Evolutionary conservation across 192 early-diverging fungal species (phyloP), one percentile per base, ranked within the genome.

Genomic region (Phlyctochytrium planicorne): DNA sequence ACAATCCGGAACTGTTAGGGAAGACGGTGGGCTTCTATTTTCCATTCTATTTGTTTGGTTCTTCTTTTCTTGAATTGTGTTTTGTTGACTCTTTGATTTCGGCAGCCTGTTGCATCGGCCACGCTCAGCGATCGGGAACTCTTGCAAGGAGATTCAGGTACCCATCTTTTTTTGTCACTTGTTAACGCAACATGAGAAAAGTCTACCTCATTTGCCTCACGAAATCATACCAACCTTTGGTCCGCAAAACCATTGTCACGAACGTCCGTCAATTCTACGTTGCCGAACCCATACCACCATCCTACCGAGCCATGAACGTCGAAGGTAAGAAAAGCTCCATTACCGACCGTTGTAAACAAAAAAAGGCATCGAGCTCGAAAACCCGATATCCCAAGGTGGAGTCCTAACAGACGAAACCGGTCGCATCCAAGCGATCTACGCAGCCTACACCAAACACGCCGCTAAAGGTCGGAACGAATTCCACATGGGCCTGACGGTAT

Each of bases 1-100:
- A 94, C 66, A 88, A 96, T 52, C 76, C 88, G 27, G 61, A 63
- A 20, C 78, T 91, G 1, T 66, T 95, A 30, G 93, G 90, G 23
- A 76, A 88, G n/a, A 93, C 91, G 34, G 66, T 68, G 30, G 20
- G 35, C 20, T 12, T 27, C 23, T 20, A 4, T 55, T 23, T 62
- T 14, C n/a, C n/a, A n/a, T n/a, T n/a, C n/a, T n/a, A n/a, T n/a
- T n/a, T n/a, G n/a, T n/a, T n/a, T n/a, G 6, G 57, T 17, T 30
- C 16, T 55, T 24, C 30, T 2, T 2, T 12, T 3, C 6, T 20
- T 3, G n/a, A 14, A 4, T 55, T 30, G 6, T 65, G 6, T 6
- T 14, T 16, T 16, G 53, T 6, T 53, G 2, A 16, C 20, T 29
- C 10, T n/a, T 30, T 23, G 2, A n/a, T 61, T 27, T 50, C 25